Evolutionary conservation across 192 early-diverging fungal species (phyloP).

Genomic region (Rhizoclosmatium globosum): DNA sequence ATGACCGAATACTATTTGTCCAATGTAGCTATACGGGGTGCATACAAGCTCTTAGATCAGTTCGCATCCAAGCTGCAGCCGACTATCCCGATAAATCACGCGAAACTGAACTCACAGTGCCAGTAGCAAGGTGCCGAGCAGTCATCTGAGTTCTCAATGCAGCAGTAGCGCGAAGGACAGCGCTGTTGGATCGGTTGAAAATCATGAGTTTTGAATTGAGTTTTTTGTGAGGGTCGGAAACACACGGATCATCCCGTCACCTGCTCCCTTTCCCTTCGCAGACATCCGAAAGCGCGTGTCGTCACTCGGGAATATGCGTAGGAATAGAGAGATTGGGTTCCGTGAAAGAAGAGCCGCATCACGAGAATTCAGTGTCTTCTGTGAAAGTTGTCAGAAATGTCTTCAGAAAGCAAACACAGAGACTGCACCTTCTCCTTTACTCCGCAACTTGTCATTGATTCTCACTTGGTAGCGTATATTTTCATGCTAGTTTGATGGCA

Average conservation of each 20-base stretch:
- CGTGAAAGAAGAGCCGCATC: no score
- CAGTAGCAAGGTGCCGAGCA: not conserved
- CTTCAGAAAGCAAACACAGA: not conserved
- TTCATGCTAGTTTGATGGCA: not conserved
- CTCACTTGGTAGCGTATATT: conserved; percentile 12
- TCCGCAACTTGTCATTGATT: conserved; percentile 30
- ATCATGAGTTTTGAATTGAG: not conserved
- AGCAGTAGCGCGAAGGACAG: not conserved
- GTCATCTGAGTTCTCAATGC: not conserved
- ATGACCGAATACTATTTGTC: conserved; percentile 21
- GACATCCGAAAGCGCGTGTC: no score
- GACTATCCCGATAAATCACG: no score
- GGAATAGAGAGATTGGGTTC: no score
- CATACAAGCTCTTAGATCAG: no score
- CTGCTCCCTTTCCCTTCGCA: no score
- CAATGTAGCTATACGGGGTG: no score
- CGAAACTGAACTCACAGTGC: not conserved
- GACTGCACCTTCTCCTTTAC: conserved; percentile 33
- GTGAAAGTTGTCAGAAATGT: no score
- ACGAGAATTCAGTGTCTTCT: no score
- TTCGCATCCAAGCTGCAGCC: no score
- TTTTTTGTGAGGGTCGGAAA: not conserved
- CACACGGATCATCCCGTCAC: not conserved
- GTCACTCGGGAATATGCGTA: no score
- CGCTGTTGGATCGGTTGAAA: not conserved